phyloP scores from a whole-genome alignment of 2,329 filamentous ascomycete species.

The Tolypocladium tundrense region DNA sequence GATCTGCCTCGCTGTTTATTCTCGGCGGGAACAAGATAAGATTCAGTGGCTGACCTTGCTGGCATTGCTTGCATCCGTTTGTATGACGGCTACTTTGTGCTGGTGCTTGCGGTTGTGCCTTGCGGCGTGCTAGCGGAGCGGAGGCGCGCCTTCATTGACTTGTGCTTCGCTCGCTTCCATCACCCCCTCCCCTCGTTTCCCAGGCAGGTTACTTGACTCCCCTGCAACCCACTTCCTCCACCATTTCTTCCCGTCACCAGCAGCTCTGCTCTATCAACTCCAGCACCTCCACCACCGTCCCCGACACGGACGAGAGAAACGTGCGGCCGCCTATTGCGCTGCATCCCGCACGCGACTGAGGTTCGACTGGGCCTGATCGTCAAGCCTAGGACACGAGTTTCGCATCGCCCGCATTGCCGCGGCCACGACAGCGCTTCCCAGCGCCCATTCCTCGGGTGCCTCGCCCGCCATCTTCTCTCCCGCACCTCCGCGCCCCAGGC shows the following conservation, averaged over 20 bases:
- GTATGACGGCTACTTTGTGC: too few relatives aligned
- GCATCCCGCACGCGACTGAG: background rate
- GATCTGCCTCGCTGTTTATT: background rate
- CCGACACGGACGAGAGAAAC: background rate
- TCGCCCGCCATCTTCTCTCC: background rate
- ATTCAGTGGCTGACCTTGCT: background rate
- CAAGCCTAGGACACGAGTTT: background rate
- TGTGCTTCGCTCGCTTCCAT: background rate
- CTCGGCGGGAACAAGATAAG: background rate
- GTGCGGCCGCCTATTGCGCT: background rate
- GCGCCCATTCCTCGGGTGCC: background rate
- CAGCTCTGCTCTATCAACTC: background rate
- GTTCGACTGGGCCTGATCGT: background rate
- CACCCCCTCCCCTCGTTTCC: background rate
- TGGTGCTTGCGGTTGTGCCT: too few relatives aligned
- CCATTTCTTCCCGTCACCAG: background rate
- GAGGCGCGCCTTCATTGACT: background rate
- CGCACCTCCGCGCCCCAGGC: background rate
- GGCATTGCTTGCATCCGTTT: background rate
- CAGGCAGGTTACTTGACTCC: background rate
- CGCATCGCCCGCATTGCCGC: background rate
- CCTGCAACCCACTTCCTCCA: background rate
- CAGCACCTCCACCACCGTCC: background rate
- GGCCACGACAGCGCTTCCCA: background rate
- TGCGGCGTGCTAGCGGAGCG: background rate